A percentile compares a stretch with the other conserved stretches of the same genome.
These are phyloP conservation scores for Fusarium sp. DNA, from an alignment of 2,329 filamentous ascomycete genomes.

Conservation along the genomic window DNA sequence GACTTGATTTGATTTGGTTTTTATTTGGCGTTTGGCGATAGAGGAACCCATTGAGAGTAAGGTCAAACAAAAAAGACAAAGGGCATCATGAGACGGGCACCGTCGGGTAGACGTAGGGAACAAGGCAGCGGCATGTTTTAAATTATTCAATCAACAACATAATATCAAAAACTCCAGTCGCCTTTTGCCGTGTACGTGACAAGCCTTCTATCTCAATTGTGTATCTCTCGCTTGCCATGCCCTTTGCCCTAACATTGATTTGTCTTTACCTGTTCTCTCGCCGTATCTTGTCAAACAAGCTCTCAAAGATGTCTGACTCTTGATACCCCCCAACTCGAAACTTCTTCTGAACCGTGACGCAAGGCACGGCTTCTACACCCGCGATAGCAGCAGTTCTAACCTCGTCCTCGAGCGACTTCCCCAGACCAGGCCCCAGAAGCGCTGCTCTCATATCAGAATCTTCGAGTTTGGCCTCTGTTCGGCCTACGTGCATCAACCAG, in stretches of 20 bases:
- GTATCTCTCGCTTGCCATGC: not conserved
- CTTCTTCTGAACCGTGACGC: slow-evolving; percentile 75
- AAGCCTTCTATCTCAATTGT: not conserved
- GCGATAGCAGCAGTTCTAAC: slow-evolving; percentile 43
- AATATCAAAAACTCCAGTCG: slow-evolving; percentile 3
- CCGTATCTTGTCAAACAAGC: slow-evolving; percentile 70
- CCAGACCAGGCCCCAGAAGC: slow-evolving; percentile 46
- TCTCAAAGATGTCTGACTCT: slow-evolving; percentile 71
- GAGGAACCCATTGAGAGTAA: not conserved
- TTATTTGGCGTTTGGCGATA: slow-evolving; percentile 20
- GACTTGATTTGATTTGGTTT: not conserved
- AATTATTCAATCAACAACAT: slow-evolving; percentile 18
- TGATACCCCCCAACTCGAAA: slow-evolving; percentile 79
- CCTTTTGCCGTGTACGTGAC: not conserved
- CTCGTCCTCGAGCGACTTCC: slow-evolving; percentile 46
- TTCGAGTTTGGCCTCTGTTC: slow-evolving; percentile 46
- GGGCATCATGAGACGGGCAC: slow-evolving; percentile 6
- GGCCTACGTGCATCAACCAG: slow-evolving; percentile 52
- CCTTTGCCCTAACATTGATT: not conserved
- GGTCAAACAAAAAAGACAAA: slow-evolving; percentile 19
- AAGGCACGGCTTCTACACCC: slow-evolving; percentile 74
- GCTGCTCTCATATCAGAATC: slow-evolving; percentile 42
- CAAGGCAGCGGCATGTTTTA: slow-evolving; percentile 23
- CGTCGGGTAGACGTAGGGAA: slow-evolving; percentile 13
- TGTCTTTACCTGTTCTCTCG: slow-evolving; percentile 16